Percentiles rank a stretch among this genome's conserved stretches.
These are phyloP conservation scores for Pichia nanzhaoensis DNA, from an alignment of 805 yeast genomes.

Conservation along the genomic window DNA sequence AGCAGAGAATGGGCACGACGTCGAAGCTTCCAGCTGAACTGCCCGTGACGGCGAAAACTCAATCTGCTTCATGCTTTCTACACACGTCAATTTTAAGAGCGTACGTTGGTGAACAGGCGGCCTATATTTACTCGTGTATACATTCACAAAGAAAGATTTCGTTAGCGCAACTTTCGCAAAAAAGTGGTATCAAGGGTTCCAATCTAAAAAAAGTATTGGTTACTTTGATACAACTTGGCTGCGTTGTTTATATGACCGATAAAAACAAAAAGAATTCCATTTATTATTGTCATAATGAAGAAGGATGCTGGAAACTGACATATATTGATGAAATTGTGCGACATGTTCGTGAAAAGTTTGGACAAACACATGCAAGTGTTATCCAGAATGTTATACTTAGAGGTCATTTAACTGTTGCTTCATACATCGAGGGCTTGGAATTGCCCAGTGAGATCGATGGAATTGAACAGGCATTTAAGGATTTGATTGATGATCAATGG, in stretches of 20 bases:
- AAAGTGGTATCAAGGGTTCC: conserved; percentile 40
- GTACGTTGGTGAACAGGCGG: conserved; percentile 69
- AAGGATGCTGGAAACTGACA: conserved; percentile 55
- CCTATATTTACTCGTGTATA: conserved; percentile 51
- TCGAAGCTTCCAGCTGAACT: conserved; percentile 17
- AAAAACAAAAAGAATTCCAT: conserved; percentile 9
- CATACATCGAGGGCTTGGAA: conserved; percentile 35
- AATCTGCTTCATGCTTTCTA: conserved; percentile 56
- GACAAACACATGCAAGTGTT: conserved; percentile 45
- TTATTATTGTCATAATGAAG: conserved; percentile 55
- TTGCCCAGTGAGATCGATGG: conserved; percentile 20
- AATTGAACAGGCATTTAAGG: conserved; percentile 35
- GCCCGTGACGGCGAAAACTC: conserved; percentile 38
- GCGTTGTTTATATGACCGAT: conserved; percentile 54
- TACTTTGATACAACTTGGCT: conserved; percentile 70
- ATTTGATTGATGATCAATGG: conserved; percentile 43
- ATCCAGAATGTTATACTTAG: conserved; percentile 62
- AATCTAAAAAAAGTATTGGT: conserved; percentile 62
- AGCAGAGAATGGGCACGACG: no score
- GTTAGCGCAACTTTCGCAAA: conserved; percentile 44
- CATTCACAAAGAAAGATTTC: conserved; percentile 63
- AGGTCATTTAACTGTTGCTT: conserved; percentile 57
- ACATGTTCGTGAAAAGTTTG: conserved; percentile 39
- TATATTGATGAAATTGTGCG: conserved; percentile 73
- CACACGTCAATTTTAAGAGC: conserved; percentile 46